Evolutionary conservation across 2,329 filamentous ascomycete species (phyloP).

Genomic region (Penicillium sp.): DNA sequence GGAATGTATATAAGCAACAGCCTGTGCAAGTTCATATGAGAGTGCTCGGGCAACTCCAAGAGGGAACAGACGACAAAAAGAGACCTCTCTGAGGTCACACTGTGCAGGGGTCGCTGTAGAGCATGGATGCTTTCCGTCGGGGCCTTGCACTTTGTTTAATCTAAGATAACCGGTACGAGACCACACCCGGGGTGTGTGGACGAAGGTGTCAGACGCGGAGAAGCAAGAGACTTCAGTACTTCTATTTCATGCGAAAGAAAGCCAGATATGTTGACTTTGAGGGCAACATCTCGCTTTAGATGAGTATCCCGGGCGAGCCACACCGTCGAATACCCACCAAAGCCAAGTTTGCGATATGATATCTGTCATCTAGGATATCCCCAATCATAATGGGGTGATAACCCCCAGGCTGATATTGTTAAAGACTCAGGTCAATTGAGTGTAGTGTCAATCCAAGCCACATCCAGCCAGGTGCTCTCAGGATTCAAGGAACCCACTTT

Average conservation of each 20-base stretch:
- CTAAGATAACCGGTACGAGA: conserved; percentile 13
- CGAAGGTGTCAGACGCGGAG: neutral
- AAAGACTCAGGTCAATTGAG: no score
- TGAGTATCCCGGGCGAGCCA: conserved; percentile 42
- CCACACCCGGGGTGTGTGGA: conserved; percentile 3
- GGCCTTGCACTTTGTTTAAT: conserved; percentile 30
- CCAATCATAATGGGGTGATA: conserved; percentile 39
- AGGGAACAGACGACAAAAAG: conserved; percentile 26
- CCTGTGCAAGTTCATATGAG: conserved; percentile 20
- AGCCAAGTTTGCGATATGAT: conserved; percentile 46
- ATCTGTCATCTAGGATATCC: conserved; percentile 33
- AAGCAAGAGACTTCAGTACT: neutral
- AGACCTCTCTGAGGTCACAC: conserved; percentile 31
- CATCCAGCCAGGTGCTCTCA: no score
- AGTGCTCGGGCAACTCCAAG: conserved; percentile 30
- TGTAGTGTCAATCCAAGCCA: no score
- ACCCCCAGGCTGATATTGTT: conserved; percentile 32
- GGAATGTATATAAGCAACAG: conserved; percentile 23
- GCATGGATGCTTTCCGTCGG: conserved; percentile 30
- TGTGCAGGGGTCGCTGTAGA: conserved; percentile 27
- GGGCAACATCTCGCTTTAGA: conserved; percentile 27
- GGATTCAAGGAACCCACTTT: no score
- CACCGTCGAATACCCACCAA: conserved; percentile 44
- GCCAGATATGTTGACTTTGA: conserved; percentile 30
- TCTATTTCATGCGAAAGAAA: conserved; percentile 17